A percentile compares a stretch with the other conserved stretches of the same genome.
phyloP scores from a whole-genome alignment of 2,329 filamentous ascomycete species.

The Lachnellula hyalina region DNA sequence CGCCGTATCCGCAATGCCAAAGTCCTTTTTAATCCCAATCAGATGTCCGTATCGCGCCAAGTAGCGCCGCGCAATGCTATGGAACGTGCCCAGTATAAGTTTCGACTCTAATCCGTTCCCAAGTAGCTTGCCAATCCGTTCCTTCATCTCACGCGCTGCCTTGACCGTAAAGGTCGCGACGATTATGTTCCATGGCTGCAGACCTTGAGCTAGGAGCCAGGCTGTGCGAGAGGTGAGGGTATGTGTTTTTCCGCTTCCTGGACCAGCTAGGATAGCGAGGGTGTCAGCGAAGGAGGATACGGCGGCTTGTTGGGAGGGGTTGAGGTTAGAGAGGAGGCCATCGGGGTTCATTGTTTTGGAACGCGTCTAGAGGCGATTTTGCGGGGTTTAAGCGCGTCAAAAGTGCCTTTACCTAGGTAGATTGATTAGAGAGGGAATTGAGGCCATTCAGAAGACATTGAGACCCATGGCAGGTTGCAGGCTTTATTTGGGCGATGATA shows the following conservation, averaged over 20 bases:
- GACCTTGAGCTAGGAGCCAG: conserved; percentile 71
- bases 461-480: background rate
- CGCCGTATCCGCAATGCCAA: conserved; percentile 81
- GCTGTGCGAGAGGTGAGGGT: conserved; percentile 90
- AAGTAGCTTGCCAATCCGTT: conserved; percentile 75
- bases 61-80: conserved; percentile 85
- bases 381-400: background rate
- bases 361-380: background rate
- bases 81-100: conserved; percentile 87
- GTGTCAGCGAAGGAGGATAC: conserved; percentile 55
- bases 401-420: background rate
- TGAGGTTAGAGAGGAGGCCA: conserved; percentile 53
- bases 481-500: background rate
- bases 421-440: background rate
- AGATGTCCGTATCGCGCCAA: conserved; percentile 76
- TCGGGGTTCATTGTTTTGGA: conserved; percentile 24
- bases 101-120: conserved; percentile 69
- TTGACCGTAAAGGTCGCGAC: conserved; percentile 98
- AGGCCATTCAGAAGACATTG: background rate
- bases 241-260: conserved; percentile 84
- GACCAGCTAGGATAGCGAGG: conserved; percentile 61
- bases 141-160: conserved; percentile 88
- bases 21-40: conserved; percentile 77
- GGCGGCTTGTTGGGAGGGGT: conserved; percentile 57
- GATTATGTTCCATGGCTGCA: conserved; percentile 80